Evolutionary conservation across 495 filamentous ascomycete species (phyloP), one percentile per base, ranked within the genome.

Genomic region (Hyaloscypha variabilis): DNA sequence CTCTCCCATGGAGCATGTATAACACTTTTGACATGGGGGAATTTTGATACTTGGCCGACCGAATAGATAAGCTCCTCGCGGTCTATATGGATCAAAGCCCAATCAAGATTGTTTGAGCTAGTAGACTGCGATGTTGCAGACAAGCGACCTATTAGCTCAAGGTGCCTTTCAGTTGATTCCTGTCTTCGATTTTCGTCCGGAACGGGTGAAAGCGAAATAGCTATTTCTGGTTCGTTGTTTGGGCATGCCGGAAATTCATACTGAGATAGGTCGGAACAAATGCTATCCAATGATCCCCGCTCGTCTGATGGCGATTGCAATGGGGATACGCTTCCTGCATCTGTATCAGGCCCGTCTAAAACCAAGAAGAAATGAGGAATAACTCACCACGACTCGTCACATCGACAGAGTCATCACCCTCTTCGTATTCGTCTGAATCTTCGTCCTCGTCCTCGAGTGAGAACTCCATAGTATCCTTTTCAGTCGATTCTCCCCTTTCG

Each of bases 371-470:
- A 8, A 3, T 2, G 51, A 3, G 25, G 8, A 36, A 42, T 42
- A 13, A 25, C 21, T 28, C 24, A 57, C 54, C 54, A 8, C 54
- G 54, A 57, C 54, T 57, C 24, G 54, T 57, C 14, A 19, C 24
- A 17, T 31, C 29, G 14, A 57, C n/a, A 8, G 34, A 21, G 34
- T 57, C 54, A 3, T 57, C 54, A 10, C 25, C 51, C 6, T 53
- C 21, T 6, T 3, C 8, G 25, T 25, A 4, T 29, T n/a, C n/a
- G n/a, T n/a, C n/a, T n/a, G n/a, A n/a, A n/a, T 57, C 54, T 23
- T 57, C 54, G 13, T 21, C 54, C 31, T 29, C 21, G 13, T 34
- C 54, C 8, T 57, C 54, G 6, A 57, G 24, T 23, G 19, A 28
- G 5, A 29, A 29, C 26, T 57, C 26, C 39, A 42, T 42, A 6